Evolutionary conservation across 2,329 filamentous ascomycete genomes (phyloP), one percentile per base, ranked within the genome.

Genomic region (Cordyceps tenuipes): DNA sequence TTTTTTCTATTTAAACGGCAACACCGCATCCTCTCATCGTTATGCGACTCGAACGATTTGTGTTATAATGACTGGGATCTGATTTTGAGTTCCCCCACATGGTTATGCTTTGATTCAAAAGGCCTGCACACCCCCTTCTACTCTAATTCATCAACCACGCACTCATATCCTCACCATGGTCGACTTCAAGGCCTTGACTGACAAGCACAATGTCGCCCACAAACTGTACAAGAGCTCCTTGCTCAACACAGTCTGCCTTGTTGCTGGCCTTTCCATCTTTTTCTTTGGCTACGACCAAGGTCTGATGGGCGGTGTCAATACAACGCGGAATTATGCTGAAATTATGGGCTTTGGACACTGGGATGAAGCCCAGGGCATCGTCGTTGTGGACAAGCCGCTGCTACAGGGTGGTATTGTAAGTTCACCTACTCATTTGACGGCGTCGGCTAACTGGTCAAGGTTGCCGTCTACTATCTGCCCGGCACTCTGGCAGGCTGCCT

Each of bases 261-360:
- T 88, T 15, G 85, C 85, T 1, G 84, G 77, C 1, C 70, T 88
- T 15, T 86, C 83, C 15, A 88, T 87, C 63, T 84, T 88, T 70
- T 87, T 88, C 76, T 87, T 87, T 65, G 85, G 79, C 44, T 81
- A 81, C 65, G 79, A 82, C 63, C 79, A 82, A 65, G 80, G 78
- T 49, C 71, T 80, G 63, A 86, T 79, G 83, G 81, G 82, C 19
- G 86, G 86, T 60, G 85, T 89, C 13, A 88, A 89, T 71, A 85
- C 82, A 51, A 78, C 84, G 44, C 79, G 79, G 54, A 73, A 87
- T 68, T 89, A 89, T 67, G 82, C 85, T 55, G 75, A 82, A 43
- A 72, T 82, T 10, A 88, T 89, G 84, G 78, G 78, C 8, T 84
- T 88, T 63, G 86, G 86, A 6, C 78, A 87, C 64, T 78, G 81